A percentile compares a stretch with the other conserved stretches of the same genome.
Evolutionary conservation across 371 early-diverging fungal genomes (phyloP).

Genomic region (Homolaphlyctis polyrhiza): DNA sequence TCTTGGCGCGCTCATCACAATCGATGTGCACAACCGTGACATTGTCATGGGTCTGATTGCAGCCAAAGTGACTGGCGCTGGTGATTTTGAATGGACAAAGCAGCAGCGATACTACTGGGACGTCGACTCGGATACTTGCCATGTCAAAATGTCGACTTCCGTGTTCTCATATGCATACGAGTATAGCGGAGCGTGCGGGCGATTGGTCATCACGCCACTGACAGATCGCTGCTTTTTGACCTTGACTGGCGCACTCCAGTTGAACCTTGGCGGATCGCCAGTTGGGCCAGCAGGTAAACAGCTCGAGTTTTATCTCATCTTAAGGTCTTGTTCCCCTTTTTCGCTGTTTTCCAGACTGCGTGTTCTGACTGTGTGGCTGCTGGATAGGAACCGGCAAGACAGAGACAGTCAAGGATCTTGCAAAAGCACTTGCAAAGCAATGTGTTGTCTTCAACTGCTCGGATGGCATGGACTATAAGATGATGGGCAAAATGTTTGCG

Average conservation of each 20-base stretch:
- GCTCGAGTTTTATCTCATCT: too few species aligned
- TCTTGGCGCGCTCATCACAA: slow-evolving; percentile 51
- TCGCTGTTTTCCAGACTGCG: too few species aligned
- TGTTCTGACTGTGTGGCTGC: background rate
- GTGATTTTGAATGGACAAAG: slow-evolving; percentile 54
- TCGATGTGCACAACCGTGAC: slow-evolving; percentile 57
- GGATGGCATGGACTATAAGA: slow-evolving; percentile 55
- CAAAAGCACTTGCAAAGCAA: slow-evolving; percentile 51
- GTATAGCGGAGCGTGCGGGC: slow-evolving; percentile 48
- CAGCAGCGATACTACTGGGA: slow-evolving; percentile 56
- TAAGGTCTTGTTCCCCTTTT: too few species aligned
- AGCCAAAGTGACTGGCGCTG: slow-evolving; percentile 29
- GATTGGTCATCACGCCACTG: slow-evolving; percentile 52
- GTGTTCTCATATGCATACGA: slow-evolving; percentile 52
- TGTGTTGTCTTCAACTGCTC: slow-evolving; percentile 63
- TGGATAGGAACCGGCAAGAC: slow-evolving; percentile 52
- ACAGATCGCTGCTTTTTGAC: slow-evolving; percentile 55
- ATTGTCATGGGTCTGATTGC: slow-evolving; percentile 40
- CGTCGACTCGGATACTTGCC: slow-evolving; percentile 45
- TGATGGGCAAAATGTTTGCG: slow-evolving; percentile 62
- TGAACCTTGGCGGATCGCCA: slow-evolving; percentile 52
- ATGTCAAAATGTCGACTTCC: slow-evolving; percentile 46
- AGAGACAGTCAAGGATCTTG: slow-evolving; percentile 57
- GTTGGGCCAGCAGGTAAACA: slow-evolving; percentile 44
- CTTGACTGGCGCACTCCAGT: slow-evolving; percentile 49